Percentiles rank a stretch among this genome's conserved stretches.
Conservation (phyloP, 2,329 filamentous ascomycete species). For the Escovopsis sp. region DNA sequence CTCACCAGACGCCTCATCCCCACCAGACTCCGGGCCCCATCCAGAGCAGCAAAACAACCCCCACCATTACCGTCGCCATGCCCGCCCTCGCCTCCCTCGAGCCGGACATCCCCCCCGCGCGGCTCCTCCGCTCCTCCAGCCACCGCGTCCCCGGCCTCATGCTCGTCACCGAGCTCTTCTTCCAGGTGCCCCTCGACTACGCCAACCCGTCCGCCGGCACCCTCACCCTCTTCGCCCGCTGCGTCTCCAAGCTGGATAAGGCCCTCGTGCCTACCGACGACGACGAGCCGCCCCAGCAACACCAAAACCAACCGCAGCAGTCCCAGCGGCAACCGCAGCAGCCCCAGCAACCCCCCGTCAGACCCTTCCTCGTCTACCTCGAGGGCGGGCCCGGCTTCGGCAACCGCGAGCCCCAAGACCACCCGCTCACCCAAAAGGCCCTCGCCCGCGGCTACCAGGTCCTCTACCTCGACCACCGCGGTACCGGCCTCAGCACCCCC, state of each 20-base stretch:
- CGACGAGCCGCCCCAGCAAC: constrained; percentile 17
- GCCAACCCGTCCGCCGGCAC: constrained; percentile 40
- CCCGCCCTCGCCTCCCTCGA: constrained; percentile 1
- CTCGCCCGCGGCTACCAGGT: constrained; percentile 73
- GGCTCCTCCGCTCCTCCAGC: constrained; percentile 25
- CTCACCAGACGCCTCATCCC: too few species aligned
- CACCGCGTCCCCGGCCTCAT: constrained; percentile 47
- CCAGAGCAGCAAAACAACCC: constrained; percentile 2
- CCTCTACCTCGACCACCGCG: constrained; percentile 79
- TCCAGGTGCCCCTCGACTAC: constrained; percentile 75
- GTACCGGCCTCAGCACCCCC: constrained; percentile 71
- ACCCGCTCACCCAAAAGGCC: constrained; percentile 52
- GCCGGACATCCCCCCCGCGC: constrained; percentile 20
- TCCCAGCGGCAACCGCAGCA: too few species aligned
- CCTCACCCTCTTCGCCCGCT: constrained; percentile 65
- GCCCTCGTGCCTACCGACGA: constrained; percentile 35
- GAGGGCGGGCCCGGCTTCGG: constrained; percentile 78
- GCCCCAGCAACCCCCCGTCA: too few species aligned
- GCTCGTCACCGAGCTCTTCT: constrained; percentile 66
- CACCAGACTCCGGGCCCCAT: too few species aligned
- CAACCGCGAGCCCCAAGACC: constrained; percentile 59
- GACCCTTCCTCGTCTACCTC: constrained; percentile 54
- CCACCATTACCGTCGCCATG: constrained; percentile 5
- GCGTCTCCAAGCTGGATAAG: constrained; percentile 49
- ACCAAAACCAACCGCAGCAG: too few species aligned